phyloP scores from a whole-genome alignment of 805 yeast species.

The Ogataea minuta region DNA sequence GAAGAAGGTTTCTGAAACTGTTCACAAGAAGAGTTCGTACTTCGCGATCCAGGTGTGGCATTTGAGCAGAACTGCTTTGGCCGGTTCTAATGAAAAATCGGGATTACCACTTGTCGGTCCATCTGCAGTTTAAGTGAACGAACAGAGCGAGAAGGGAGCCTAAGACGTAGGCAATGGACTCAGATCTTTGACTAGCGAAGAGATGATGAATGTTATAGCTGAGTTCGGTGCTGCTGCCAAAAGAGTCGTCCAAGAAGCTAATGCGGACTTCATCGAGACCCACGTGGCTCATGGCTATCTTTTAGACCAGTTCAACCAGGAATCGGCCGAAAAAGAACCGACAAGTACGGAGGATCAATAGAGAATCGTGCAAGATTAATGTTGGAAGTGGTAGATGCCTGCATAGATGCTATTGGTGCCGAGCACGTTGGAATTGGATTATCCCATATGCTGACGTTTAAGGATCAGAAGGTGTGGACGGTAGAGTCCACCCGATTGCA shows the following conservation, averaged over 20 bases:
- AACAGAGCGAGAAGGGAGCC: constrained; percentile 36
- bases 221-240: constrained; percentile 47
- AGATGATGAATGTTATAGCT: constrained; percentile 39
- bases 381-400: constrained; percentile 49
- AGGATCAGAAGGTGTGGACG: constrained; percentile 38
- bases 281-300: constrained; percentile 42
- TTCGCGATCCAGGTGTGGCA: constrained; percentile 53
- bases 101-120: constrained; percentile 40
- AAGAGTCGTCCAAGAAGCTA: constrained; percentile 33
- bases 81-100: constrained; percentile 35
- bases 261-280: constrained; percentile 40
- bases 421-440: constrained; percentile 47
- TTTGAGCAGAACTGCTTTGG: constrained; percentile 41
- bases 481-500: constrained; percentile 36
- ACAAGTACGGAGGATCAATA: constrained; percentile 43
- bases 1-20: constrained; percentile 45
- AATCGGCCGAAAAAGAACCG: constrained; percentile 36
- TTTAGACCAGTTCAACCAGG: constrained; percentile 38
- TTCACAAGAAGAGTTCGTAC: constrained; percentile 50
- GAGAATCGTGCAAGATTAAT: constrained; percentile 41
- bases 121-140: constrained; percentile 39
- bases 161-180: constrained; percentile 41
- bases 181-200: constrained; percentile 41
- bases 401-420: constrained; percentile 50
- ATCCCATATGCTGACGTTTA: constrained; percentile 45